These are phyloP conservation scores for Cenchrus americanus DNA, from an alignment of 176 grass and related monocot species.

Conservation along the genomic window DNA sequence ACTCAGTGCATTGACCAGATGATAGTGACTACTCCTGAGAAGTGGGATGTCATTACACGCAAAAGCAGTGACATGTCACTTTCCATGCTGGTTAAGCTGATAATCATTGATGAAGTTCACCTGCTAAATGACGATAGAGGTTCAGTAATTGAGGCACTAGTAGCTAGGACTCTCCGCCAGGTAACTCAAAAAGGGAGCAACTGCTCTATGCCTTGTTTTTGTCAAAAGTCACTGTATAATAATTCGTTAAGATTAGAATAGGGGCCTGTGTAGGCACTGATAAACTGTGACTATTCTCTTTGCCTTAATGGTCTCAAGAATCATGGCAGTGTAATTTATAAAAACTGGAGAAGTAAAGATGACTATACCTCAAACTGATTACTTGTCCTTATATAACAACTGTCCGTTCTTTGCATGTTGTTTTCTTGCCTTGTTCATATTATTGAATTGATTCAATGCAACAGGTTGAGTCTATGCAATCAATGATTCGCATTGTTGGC, in stretches of 20 bases:
- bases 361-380: neutral
- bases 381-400: neutral
- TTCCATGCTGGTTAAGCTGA: conserved; percentile 93
- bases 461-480: conserved; percentile 98
- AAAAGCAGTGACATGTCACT: conserved; percentile 99
- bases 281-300: conserved; percentile 2
- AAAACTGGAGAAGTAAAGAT: conserved; percentile 8
- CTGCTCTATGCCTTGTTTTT: conserved; percentile 15
- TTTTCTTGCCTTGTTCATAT: conserved; percentile 33
- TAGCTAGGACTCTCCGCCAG: conserved; percentile 92
- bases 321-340: conserved; percentile 17
- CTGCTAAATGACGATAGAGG: conserved; percentile 98
- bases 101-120: conserved; percentile 99
- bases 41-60: conserved; percentile 98
- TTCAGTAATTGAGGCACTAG: conserved; percentile 94
- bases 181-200: conserved; percentile 40
- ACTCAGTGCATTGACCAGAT: conserved; percentile 60
- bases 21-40: conserved; percentile 99
- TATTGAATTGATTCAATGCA: conserved; percentile 43
- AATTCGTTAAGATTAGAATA: conserved; percentile 28
- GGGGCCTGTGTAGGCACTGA: neutral
- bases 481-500: conserved; percentile 98
- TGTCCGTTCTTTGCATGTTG: conserved; percentile 23
- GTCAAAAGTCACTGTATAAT: conserved; percentile 32
- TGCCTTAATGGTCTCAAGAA: conserved; percentile 28